Evolutionary conservation across 179 eudicot genomes (phyloP).

Genomic region (Drosera spatulata): DNA sequence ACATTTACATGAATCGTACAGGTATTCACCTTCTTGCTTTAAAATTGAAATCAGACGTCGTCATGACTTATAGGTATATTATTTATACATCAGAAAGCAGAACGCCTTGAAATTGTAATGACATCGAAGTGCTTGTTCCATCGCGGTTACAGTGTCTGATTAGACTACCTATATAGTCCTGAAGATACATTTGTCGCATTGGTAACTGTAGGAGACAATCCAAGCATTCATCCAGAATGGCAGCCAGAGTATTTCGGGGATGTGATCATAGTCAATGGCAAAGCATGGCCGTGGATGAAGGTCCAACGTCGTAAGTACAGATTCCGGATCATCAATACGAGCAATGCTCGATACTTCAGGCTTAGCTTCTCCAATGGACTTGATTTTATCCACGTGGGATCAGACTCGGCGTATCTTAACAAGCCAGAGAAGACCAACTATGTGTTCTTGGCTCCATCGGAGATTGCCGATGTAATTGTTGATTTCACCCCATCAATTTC

Average conservation of each 20-base stretch:
- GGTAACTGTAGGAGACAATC: conserved; percentile 45
- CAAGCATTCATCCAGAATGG: conserved; percentile 76
- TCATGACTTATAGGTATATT: too few relatives aligned
- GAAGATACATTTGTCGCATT: too few relatives aligned
- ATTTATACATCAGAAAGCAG: too few relatives aligned
- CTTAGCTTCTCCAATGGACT: conserved; percentile 50
- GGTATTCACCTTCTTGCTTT: conserved; percentile 10
- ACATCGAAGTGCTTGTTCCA: too few relatives aligned
- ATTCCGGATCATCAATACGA: conserved; percentile 53
- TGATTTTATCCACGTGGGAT: conserved; percentile 46
- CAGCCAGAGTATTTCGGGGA: conserved; percentile 86
- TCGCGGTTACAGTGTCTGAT: too few relatives aligned
- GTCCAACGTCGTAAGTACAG: conserved; percentile 30
- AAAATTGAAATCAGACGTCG: too few relatives aligned
- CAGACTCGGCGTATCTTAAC: conserved; percentile 63
- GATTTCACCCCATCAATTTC: conserved; percentile 55
- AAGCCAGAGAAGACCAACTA: conserved; percentile 25
- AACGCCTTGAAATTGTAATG: too few relatives aligned
- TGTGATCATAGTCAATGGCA: conserved; percentile 71
- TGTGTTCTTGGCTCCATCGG: conserved; percentile 68
- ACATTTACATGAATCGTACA: conserved; percentile 62
- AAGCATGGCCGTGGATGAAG: conserved; percentile 82
- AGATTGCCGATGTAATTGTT: conserved; percentile 60
- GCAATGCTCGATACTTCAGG: conserved; percentile 74
- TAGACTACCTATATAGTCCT: too few relatives aligned